Conservation (phyloP, 768 basidiomycete species). For the Rhizopogon vinicolor region DNA sequence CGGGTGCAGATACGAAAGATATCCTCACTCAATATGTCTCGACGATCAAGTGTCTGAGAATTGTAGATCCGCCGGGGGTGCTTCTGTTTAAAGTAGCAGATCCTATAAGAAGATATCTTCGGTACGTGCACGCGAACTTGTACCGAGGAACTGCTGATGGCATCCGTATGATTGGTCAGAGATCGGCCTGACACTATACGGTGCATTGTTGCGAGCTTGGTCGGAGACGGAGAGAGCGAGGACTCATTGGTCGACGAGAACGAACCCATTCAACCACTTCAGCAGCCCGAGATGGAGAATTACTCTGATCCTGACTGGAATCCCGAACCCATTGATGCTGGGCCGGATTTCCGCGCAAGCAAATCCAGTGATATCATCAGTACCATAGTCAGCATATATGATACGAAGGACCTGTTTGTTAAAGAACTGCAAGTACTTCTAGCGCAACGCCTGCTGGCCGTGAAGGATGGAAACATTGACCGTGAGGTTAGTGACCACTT, state of each 20-base stretch:
- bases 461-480: conserved; percentile 77
- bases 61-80: conserved; percentile 91
- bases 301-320: conserved; percentile 92
- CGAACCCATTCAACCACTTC: conserved; percentile 73
- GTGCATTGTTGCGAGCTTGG: conserved; percentile 86
- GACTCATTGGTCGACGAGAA: conserved; percentile 83
- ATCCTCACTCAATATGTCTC: conserved; percentile 89
- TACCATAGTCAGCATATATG: conserved; percentile 95
- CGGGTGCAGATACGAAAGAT: conserved; percentile 91
- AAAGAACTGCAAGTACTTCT: conserved; percentile 92
- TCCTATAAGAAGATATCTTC: conserved; percentile 84
- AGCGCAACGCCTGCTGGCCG: conserved; percentile 78
- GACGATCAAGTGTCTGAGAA: conserved; percentile 85
- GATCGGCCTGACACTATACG: conserved; percentile 91
- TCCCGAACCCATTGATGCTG: conserved; percentile 95
- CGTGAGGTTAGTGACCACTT: conserved; percentile 39
- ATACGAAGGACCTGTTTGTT: conserved; percentile 93
- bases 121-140: conserved; percentile 38
- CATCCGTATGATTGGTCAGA: conserved; percentile 32
- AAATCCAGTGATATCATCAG: conserved; percentile 93
- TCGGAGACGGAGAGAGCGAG: conserved; percentile 78
- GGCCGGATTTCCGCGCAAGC: conserved; percentile 88
- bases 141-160: background rate
- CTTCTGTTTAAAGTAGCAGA: conserved; percentile 91
- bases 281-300: conserved; percentile 76